Evolutionary conservation across 2,329 filamentous ascomycete species (phyloP).

Genomic region (Apiospora malaysiana): DNA sequence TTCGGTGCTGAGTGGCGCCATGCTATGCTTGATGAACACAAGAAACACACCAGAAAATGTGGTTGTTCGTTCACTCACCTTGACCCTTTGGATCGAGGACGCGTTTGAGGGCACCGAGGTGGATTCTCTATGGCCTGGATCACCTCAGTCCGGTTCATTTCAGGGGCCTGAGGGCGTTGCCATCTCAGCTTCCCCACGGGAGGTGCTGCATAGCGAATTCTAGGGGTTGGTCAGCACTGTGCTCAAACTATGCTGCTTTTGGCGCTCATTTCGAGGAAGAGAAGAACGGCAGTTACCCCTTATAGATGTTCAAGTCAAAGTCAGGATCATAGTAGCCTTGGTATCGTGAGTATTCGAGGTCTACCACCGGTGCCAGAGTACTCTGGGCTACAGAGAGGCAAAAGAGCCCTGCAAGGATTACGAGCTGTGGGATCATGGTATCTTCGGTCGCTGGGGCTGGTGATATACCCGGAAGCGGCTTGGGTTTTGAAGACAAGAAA

Average conservation of each 20-base stretch:
- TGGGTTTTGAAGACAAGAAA: neutral
- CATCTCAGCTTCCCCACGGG: conserved; percentile 51
- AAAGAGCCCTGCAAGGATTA: neutral
- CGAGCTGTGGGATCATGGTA: conserved; percentile 2
- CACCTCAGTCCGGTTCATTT: conserved; percentile 37
- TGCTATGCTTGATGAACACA: conserved; percentile 31
- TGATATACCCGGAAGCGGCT: neutral
- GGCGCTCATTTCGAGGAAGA: too few species aligned
- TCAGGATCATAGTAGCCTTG: conserved; percentile 47
- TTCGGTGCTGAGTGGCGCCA: conserved; percentile 37
- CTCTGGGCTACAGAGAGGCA: neutral
- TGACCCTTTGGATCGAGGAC: neutral
- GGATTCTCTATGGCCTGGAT: conserved; percentile 40
- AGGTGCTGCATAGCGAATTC: conserved; percentile 52
- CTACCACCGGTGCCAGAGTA: conserved; percentile 35
- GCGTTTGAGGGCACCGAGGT: conserved; percentile 42
- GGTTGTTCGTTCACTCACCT: conserved; percentile 25
- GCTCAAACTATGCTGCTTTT: neutral
- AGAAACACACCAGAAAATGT: conserved; percentile 22
- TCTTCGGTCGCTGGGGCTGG: neutral
- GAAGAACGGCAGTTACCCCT: conserved; percentile 44
- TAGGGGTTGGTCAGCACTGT: conserved; percentile 28
- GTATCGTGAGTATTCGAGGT: conserved; percentile 54
- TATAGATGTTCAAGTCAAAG: conserved; percentile 50
- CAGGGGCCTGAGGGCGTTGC: conserved; percentile 44